Base-by-base conservation (phyloP, 164 flowering plant genomes). In the Protea cynaroides region DNA sequence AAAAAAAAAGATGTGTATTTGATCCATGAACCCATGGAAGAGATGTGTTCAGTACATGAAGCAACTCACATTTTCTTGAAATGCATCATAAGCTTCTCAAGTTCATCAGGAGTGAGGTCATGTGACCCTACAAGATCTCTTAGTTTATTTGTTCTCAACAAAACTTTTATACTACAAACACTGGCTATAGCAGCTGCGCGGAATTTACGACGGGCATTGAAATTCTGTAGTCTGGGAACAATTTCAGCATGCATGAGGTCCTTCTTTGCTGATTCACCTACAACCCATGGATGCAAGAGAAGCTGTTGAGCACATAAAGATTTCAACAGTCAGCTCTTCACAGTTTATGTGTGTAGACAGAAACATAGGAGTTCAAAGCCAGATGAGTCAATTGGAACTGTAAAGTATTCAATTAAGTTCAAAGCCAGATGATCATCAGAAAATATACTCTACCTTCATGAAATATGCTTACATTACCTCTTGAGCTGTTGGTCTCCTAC, bases 121-220 rank as follows among this genome's bases (percentile, higher is more conserved):
- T 82, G 78, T 56, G 88, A 69, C 0, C 89, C 90, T 25, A 84
- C 69, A 46, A 88, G 66, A 58, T 71, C 67, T 61, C 72, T 84
- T 7, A 88, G 75, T 79, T 82, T 86, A 69, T 86, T 88, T n/a
- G 86, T 86, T 74, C 87, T 84, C 71, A 86, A 60, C 50, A 81
- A 80, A 62, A 88, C 23, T 36, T 81, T 82, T 75, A 82, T 76
- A 65, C 85, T 83, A 73, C 70, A 76, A 49, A 88, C 77, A 49
- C 95, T 88, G 8, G 91, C 95, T 56, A 88, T 79, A 38, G 89
- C 91, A 15, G 91, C 95, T 24, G 83, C 91, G 3, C 91, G 84
- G 19, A 88, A 78, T 62, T 88, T 88, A 38, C 91, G 83, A 7
- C 89, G 76, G 29, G 89, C 91, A 65, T 84, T 86, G 56, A 88